Percentiles rank a stretch among this genome's conserved stretches.
Evolutionary conservation across 2,329 filamentous ascomycete species (phyloP).

Genomic region (Orbilia quercus): DNA sequence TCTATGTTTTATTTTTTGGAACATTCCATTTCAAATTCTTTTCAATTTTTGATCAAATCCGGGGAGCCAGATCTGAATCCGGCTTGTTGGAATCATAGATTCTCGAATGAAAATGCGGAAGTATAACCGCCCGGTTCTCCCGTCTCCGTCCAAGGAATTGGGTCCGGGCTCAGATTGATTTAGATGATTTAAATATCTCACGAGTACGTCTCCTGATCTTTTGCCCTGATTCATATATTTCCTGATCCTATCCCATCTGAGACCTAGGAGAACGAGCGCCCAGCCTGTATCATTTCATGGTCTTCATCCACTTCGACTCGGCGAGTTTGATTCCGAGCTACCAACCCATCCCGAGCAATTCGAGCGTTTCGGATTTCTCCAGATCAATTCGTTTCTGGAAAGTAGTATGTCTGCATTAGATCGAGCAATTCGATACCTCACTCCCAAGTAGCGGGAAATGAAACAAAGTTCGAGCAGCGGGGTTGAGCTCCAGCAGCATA

Average conservation of each 20-base stretch:
- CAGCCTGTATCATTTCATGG: conserved; percentile 32
- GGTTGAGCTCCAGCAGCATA: conserved; percentile 31
- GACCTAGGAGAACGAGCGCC: conserved; percentile 46
- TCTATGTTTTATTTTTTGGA: conserved; percentile 43
- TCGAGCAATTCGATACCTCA: conserved; percentile 5
- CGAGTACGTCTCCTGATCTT: conserved; percentile 52
- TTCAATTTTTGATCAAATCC: conserved; percentile 39
- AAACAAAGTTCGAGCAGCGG: conserved; percentile 33
- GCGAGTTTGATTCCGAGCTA: conserved; percentile 51
- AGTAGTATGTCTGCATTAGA: conserved; percentile 28
- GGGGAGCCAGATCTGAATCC: conserved; percentile 45
- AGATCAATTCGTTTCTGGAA: conserved; percentile 54
- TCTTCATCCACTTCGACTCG: conserved; percentile 37
- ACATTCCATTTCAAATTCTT: conserved; percentile 39
- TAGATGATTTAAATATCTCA: conserved; percentile 51
- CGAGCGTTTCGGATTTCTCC: conserved; percentile 48
- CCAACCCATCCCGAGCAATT: conserved; percentile 38
- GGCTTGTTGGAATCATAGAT: conserved; percentile 50
- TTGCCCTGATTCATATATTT: conserved; percentile 51
- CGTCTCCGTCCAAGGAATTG: conserved; percentile 55
- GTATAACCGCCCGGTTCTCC: conserved; percentile 55
- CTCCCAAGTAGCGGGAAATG: conserved; percentile 40
- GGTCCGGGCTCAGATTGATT: conserved; percentile 55
- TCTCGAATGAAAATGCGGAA: conserved; percentile 55
- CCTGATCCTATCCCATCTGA: conserved; percentile 52